Evolutionary conservation across 345 rosid species (phyloP), one percentile per base, ranked within the genome.

Genomic region (Alliaria petiolata): DNA sequence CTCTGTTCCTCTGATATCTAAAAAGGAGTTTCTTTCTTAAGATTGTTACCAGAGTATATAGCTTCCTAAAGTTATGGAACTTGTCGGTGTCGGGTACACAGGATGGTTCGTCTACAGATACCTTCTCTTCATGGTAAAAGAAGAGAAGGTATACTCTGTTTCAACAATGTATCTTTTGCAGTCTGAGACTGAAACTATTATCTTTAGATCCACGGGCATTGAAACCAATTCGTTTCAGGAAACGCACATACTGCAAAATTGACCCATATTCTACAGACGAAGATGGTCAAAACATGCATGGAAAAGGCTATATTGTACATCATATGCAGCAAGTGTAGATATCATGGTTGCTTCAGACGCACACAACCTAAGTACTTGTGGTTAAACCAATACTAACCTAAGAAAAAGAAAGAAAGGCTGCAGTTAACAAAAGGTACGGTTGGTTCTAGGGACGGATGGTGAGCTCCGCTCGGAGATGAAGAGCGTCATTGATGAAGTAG

Each of bases 101-200:
- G 99, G 99, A 71, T 95, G 99, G 99, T 95, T 95, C 34, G 95
- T 95, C 47, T 95, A 95, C 85, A 85, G 99, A 89, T 95, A 95
- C 84, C 98, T 91, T 80, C 99, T 95, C 64, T 95, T 91, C 85
- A 95, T 89, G 99, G 99, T 95, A 89, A 76, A 89, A 91, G 90
- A 91, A 89, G 89, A 89, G 84, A 91, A 36, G 98, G 99, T 47
- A 85, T n/a, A n/a, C 65, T 77, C 52, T 70, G 69, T 54, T 80
- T 70, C 57, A 58, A 68, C 42, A 71, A 26, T 57, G 76, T 72
- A 69, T 67, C 52, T 50, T 69, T n/a, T 53, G 20, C 62, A 40
- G 8, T 74, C 62, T 57, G 61, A 69, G n/a, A n/a, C n/a, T n/a
- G n/a, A n/a, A 20, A 74, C 62, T 62, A 42, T 53, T 20, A 20